Percentiles rank a stretch among this genome's conserved stretches.
phyloP scores from a whole-genome alignment of 352 stramenopile species.

The Globisporangium barbulae region DNA sequence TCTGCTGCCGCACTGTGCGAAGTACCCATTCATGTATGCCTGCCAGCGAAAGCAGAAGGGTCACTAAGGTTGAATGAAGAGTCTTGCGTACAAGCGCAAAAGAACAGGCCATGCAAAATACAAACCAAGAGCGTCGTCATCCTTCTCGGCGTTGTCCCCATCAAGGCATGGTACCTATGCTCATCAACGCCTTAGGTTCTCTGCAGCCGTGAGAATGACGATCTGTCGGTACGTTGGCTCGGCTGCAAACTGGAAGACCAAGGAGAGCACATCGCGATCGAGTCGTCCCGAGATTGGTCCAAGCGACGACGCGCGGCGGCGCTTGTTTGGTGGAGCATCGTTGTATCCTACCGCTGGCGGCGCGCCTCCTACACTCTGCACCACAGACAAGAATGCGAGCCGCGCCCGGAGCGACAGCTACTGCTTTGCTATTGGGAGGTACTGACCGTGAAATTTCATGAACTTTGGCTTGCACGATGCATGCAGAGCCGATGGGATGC shows the following conservation, averaged over 20 bases:
- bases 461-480: neutral
- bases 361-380: neutral
- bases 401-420: neutral
- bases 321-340: neutral
- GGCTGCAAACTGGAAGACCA: conserved; percentile 15
- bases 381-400: conserved; percentile 1
- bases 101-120: too few relatives aligned
- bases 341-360: neutral
- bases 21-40: too few relatives aligned
- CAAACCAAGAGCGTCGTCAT: too few relatives aligned
- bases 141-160: too few relatives aligned
- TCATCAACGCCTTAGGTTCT: too few relatives aligned
- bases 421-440: neutral
- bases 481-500: neutral
- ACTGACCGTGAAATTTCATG: neutral
- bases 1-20: too few relatives aligned
- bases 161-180: too few relatives aligned
- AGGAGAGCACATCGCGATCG: neutral
- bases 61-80: too few relatives aligned
- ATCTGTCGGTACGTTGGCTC: neutral
- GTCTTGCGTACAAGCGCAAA: too few relatives aligned
- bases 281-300: neutral
- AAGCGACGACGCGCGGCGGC: neutral
- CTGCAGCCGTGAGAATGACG: too few relatives aligned
- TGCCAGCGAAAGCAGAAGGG: too few relatives aligned